These are phyloP conservation scores for Gymnopilus junonius DNA, from an alignment of 768 basidiomycete species.

Conservation along the genomic window DNA sequence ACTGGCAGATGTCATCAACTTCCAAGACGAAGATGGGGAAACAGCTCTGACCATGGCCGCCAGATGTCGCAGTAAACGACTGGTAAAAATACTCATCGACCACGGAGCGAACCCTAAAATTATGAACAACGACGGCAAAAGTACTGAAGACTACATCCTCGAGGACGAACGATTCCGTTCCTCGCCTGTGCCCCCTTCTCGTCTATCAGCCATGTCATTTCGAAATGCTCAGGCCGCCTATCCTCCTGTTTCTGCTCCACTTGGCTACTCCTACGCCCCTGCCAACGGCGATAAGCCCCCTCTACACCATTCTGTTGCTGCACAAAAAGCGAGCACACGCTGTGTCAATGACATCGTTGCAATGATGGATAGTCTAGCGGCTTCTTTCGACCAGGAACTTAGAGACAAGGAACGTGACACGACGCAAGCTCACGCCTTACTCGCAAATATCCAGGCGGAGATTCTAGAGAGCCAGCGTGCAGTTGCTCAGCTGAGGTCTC, in stretches of 20 bases:
- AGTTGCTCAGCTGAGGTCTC: constrained; percentile 67
- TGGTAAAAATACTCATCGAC: constrained; percentile 95
- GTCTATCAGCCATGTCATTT: constrained; percentile 69
- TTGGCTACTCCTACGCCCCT: constrained; percentile 48
- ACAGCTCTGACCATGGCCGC: constrained; percentile 97
- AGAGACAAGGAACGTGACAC: constrained; percentile 91
- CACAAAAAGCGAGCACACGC: constrained; percentile 83
- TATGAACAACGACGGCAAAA: constrained; percentile 93
- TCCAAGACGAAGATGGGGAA: constrained; percentile 98
- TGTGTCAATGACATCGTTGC: constrained; percentile 84
- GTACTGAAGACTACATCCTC: constrained; percentile 97
- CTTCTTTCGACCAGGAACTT: constrained; percentile 91
- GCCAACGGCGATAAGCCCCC: constrained; percentile 68
- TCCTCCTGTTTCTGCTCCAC: constrained; percentile 47
- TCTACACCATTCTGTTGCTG: constrained; percentile 84
- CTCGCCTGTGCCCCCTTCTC: constrained; percentile 80
- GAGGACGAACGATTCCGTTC: constrained; percentile 98
- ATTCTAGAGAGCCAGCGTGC: constrained; percentile 84
- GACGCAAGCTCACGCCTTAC: constrained; percentile 84
- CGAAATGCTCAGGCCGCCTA: constrained; percentile 70
- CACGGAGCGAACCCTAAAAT: constrained; percentile 97
- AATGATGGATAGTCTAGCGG: constrained; percentile 87
- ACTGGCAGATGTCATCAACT: constrained; percentile 97
- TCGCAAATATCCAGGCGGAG: constrained; percentile 87
- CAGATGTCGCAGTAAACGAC: constrained; percentile 90